Evolutionary conservation across 2,329 filamentous ascomycete genomes (phyloP).

Genomic region (Aphanocladium album): DNA sequence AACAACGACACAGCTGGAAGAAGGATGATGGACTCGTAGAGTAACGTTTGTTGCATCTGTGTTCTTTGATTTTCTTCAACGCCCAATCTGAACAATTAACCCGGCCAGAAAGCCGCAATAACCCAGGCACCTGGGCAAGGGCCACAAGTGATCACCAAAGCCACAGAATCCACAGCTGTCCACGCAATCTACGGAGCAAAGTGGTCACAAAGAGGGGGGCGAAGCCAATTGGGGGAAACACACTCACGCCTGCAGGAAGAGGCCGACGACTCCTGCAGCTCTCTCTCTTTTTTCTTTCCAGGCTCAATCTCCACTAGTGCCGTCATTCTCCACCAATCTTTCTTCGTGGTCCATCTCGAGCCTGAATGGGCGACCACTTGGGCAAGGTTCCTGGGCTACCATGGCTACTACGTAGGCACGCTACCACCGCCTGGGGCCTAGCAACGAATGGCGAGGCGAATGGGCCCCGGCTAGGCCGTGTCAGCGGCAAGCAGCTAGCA

Average conservation of each 20-base stretch:
- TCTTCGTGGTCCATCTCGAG: neutral
- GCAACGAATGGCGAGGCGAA: neutral
- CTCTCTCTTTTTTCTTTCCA: neutral
- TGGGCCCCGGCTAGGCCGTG: neutral
- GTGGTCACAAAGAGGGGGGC: neutral
- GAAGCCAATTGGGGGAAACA: no score
- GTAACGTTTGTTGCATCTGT: neutral
- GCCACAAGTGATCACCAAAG: constrained; percentile 8
- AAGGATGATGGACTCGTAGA: neutral
- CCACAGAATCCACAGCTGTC: constrained; percentile 2
- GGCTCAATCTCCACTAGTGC: neutral
- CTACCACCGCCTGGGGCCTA: no score
- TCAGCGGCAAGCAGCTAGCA: neutral
- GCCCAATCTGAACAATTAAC: neutral
- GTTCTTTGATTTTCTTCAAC: neutral
- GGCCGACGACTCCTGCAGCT: neutral
- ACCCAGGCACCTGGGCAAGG: neutral
- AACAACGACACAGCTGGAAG: neutral
- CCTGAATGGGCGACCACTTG: neutral
- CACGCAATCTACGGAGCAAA: neutral
- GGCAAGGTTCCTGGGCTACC: neutral
- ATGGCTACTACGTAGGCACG: neutral
- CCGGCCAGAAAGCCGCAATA: neutral
- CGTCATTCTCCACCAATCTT: neutral
- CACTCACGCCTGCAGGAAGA: neutral